A percentile compares a stretch with the other conserved stretches of the same genome.
Conservation (phyloP, 1,284 basidiomycete genomes). For the Ceratobasidium sp. region DNA sequence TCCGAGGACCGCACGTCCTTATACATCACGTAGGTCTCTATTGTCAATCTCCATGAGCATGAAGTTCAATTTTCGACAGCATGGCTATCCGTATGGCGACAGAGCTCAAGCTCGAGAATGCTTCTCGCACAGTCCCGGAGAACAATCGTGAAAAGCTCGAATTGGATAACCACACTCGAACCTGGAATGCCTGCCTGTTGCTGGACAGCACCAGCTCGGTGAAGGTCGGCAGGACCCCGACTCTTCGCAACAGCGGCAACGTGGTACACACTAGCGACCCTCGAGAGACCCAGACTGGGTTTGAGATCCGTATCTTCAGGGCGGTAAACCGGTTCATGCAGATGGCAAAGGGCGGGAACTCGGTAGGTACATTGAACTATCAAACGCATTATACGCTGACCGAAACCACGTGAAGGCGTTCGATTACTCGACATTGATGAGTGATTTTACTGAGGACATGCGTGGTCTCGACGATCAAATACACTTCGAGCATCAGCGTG, state of each 20-base stretch:
- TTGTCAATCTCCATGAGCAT: conserved; percentile 7
- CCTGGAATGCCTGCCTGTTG: conserved; percentile 23
- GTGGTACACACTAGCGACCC: not conserved
- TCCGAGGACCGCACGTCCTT: conserved; percentile 34
- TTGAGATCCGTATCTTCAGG: conserved; percentile 20
- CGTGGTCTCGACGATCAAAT: conserved; percentile 7
- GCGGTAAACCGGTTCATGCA: conserved; percentile 17
- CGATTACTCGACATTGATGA: not conserved
- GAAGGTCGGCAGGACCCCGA: conserved; percentile 9
- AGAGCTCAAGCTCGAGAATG: conserved; percentile 14
- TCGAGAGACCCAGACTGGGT: not conserved
- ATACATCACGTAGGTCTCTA: conserved; percentile 11
- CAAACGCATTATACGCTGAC: not conserved
- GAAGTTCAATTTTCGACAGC: conserved; percentile 9
- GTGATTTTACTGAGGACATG: not conserved
- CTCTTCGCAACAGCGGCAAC: not conserved
- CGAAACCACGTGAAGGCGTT: not conserved
- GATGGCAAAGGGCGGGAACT: not conserved
- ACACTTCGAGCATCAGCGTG: not conserved
- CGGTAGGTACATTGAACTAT: not conserved
- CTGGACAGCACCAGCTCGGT: conserved; percentile 13
- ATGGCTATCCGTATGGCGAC: conserved; percentile 33
- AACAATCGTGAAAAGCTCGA: not conserved
- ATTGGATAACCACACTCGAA: conserved; percentile 26
- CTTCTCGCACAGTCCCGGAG: not conserved